A percentile compares a stretch with the other conserved stretches of the same genome.
Evolutionary conservation across 2,329 filamentous ascomycete species (phyloP).

Genomic region (Elsinoe ampelina): DNA sequence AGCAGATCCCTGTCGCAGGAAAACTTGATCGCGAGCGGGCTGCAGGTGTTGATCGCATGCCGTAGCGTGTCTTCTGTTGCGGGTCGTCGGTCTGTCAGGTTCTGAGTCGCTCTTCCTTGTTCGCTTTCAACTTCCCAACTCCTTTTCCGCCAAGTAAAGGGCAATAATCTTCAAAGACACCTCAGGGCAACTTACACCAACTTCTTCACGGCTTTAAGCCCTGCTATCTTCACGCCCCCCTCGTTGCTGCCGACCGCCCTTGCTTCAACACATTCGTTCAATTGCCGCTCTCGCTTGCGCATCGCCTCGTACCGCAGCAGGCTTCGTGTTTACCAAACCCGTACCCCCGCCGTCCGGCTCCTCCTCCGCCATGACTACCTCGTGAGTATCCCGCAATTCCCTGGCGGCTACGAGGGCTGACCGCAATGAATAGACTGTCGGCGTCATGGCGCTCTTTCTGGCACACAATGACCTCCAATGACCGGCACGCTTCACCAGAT

Average conservation of each 20-base stretch:
- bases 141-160: conserved; percentile 5
- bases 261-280: neutral
- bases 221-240: neutral
- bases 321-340: neutral
- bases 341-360: neutral
- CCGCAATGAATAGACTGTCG: conserved; percentile 26
- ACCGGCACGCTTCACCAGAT: conserved; percentile 84
- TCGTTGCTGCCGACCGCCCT: neutral
- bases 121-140: neutral
- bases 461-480: conserved; percentile 69
- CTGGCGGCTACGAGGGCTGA: neutral
- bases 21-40: neutral
- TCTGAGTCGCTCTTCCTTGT: neutral
- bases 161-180: neutral
- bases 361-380: conserved; percentile 6
- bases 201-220: neutral
- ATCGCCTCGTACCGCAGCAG: neutral
- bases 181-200: neutral
- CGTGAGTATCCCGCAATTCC: neutral
- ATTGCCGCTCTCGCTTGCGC: neutral
- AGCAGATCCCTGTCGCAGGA: neutral
- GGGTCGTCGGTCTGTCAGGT: neutral
- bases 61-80: conserved; percentile 5
- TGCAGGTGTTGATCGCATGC: conserved; percentile 10
- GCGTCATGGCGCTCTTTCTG: conserved; percentile 81